Percentiles rank a stretch among this genome's conserved stretches.
Evolutionary conservation across 2,329 filamentous ascomycete genomes (phyloP).

Genomic region (Penicillium sp.): DNA sequence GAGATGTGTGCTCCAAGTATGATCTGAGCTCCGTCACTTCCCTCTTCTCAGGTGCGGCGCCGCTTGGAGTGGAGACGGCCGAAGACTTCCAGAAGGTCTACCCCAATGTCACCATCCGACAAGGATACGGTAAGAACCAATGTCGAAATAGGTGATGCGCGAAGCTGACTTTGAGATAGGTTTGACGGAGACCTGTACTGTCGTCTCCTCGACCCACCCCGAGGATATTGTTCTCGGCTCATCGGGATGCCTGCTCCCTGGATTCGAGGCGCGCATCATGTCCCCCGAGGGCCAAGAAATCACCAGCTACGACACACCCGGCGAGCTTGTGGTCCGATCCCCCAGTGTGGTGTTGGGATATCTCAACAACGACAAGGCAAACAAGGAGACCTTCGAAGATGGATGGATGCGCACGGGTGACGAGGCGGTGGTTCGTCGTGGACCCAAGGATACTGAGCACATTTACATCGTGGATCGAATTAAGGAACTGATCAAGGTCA

Average conservation of each 20-base stretch:
- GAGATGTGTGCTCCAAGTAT: constrained; percentile 64
- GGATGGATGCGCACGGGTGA: constrained; percentile 87
- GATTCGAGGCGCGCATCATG: constrained; percentile 68
- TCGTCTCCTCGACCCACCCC: constrained; percentile 61
- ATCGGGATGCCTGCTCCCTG: constrained; percentile 71
- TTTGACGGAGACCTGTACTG: constrained; percentile 76
- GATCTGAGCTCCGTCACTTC: constrained; percentile 70
- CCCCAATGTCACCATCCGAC: constrained; percentile 68
- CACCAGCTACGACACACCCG: constrained; percentile 71
- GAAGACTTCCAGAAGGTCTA: constrained; percentile 65
- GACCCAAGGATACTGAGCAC: constrained; percentile 73
- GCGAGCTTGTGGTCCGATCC: constrained; percentile 78
- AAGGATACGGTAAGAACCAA: constrained; percentile 67
- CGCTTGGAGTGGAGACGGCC: constrained; percentile 73
- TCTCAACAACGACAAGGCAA: constrained; percentile 83
- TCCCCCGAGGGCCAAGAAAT: constrained; percentile 72
- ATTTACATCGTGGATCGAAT: constrained; percentile 83
- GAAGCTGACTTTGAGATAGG: constrained; percentile 46
- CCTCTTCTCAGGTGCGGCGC: constrained; percentile 77
- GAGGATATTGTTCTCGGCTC: constrained; percentile 72
- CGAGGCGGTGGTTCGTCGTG: constrained; percentile 71
- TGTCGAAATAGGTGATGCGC: neutral
- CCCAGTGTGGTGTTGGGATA: constrained; percentile 83
- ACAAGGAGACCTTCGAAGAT: constrained; percentile 77
- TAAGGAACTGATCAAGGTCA: constrained; percentile 79